Evolutionary conservation across 805 yeast species (phyloP).

Genomic region (Nakazawaea anatomiae): DNA sequence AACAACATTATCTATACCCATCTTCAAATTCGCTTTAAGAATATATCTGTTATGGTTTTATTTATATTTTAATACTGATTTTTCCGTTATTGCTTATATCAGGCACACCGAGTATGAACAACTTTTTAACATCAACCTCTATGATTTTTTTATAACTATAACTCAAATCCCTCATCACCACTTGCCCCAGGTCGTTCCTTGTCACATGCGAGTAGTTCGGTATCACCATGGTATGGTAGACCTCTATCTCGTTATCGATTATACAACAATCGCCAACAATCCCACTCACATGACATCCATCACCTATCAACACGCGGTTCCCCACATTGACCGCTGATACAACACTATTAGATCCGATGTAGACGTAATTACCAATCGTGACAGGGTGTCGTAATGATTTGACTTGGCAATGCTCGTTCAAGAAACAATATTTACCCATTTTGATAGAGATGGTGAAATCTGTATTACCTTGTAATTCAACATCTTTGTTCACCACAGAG

Average conservation of each 20-base stretch:
- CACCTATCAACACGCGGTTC: slow-evolving; percentile 42
- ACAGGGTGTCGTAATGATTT: slow-evolving; percentile 16
- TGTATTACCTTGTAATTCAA: slow-evolving; percentile 27
- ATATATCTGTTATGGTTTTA: too few species aligned
- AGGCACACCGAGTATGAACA: slow-evolving; percentile 8
- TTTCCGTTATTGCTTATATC: background rate
- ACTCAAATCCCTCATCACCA: slow-evolving; percentile 15
- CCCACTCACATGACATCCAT: slow-evolving; percentile 30
- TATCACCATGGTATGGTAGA: slow-evolving; percentile 38
- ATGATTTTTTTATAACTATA: slow-evolving; percentile 23
- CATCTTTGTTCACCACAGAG: slow-evolving; percentile 34
- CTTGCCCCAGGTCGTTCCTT: background rate
- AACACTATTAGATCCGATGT: slow-evolving; percentile 29
- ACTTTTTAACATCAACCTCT: slow-evolving; percentile 14
- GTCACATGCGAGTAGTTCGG: slow-evolving; percentile 46
- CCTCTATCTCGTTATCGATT: slow-evolving; percentile 31
- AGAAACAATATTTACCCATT: slow-evolving; percentile 41
- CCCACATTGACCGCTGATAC: slow-evolving; percentile 38
- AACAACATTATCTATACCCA: slow-evolving; percentile 8
- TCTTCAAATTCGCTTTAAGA: too few species aligned
- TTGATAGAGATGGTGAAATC: slow-evolving; percentile 25
- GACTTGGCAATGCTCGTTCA: slow-evolving; percentile 25
- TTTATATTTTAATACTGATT: too few species aligned
- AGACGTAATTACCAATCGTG: slow-evolving; percentile 41
- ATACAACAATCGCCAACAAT: slow-evolving; percentile 48